These are phyloP conservation scores for Cladosporium sp. DNA, from an alignment of 2,329 filamentous ascomycete genomes.

Conservation along the genomic window DNA sequence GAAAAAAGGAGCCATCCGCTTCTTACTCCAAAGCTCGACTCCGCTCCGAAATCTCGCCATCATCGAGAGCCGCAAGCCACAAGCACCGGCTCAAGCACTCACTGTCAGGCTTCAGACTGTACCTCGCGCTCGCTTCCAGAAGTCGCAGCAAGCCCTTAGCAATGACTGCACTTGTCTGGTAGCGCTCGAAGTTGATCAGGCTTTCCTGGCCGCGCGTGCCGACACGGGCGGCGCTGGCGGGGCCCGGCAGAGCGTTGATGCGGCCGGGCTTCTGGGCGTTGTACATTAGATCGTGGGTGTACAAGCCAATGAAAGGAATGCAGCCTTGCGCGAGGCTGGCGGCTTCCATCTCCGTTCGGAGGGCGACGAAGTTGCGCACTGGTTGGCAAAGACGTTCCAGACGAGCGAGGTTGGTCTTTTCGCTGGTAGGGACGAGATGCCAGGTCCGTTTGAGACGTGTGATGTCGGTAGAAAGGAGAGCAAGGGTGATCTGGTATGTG, in stretches of 20 bases:
- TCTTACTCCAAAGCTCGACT: conserved; percentile 32
- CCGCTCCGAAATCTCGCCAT: conserved; percentile 64
- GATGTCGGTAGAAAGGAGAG: conserved; percentile 72
- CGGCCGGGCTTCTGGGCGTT: conserved; percentile 77
- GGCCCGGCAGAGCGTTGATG: conserved; percentile 51
- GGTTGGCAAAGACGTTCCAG: conserved; percentile 75
- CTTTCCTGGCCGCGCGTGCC: conserved; percentile 53
- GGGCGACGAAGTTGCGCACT: conserved; percentile 72
- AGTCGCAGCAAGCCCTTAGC: conserved; percentile 77
- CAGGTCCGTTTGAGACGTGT: conserved; percentile 69
- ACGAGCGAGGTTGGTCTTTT: conserved; percentile 65
- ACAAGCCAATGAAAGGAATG: conserved; percentile 78
- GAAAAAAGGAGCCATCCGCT: neutral
- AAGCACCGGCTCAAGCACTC: conserved; percentile 77
- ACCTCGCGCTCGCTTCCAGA: conserved; percentile 75
- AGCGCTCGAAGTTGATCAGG: conserved; percentile 80
- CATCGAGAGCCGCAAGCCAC: conserved; percentile 77
- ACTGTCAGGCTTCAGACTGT: conserved; percentile 72
- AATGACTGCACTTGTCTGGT: conserved; percentile 71
- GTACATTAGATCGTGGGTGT: conserved; percentile 80
- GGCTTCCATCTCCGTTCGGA: conserved; percentile 76
- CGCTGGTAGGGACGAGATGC: conserved; percentile 65
- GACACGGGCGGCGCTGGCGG: neutral
- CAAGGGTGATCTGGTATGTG: conserved; percentile 77
- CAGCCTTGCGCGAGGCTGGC: conserved; percentile 64